Conservation (phyloP, 139 green algal genomes). For the Coccomyxa sp. region DNA sequence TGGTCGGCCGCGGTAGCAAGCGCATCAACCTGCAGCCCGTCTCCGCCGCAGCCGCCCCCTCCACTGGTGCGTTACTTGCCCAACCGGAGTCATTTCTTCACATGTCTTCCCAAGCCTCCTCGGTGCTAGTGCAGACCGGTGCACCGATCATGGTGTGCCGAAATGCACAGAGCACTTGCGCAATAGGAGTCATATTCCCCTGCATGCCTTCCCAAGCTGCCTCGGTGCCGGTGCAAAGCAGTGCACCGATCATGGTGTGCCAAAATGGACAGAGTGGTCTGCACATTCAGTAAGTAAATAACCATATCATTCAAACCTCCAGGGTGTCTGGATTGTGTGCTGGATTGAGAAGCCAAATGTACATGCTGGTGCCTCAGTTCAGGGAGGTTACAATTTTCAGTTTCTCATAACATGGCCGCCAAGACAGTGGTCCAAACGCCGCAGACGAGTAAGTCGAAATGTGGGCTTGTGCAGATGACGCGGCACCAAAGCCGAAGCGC, state of each 20-base stretch:
- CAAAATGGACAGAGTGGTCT: too few species aligned
- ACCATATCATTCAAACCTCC: too few species aligned
- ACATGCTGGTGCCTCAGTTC: background rate
- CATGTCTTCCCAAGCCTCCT: background rate
- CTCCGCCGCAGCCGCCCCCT: background rate
- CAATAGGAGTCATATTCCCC: background rate
- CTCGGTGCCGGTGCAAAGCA: too few species aligned
- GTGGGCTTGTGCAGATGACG: too few species aligned
- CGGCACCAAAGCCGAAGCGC: slow-evolving; percentile 15
- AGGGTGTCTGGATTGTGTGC: background rate
- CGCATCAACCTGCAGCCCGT: slow-evolving; percentile 42
- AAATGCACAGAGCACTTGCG: too few species aligned
- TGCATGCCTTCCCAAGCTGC: background rate
- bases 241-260: too few species aligned
- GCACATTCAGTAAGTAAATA: too few species aligned
- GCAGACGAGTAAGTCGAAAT: too few species aligned
- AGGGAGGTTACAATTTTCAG: background rate
- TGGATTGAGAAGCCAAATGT: background rate
- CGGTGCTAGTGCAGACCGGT: too few species aligned
- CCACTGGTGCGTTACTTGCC: background rate
- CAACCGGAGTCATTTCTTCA: background rate
- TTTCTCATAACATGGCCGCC: too few species aligned
- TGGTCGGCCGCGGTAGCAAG: slow-evolving; percentile 52
- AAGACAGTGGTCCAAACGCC: too few species aligned
- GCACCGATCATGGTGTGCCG: too few species aligned